phyloP scores from a whole-genome alignment of 176 grass and related monocot genomes.

The Carex scoparia region DNA sequence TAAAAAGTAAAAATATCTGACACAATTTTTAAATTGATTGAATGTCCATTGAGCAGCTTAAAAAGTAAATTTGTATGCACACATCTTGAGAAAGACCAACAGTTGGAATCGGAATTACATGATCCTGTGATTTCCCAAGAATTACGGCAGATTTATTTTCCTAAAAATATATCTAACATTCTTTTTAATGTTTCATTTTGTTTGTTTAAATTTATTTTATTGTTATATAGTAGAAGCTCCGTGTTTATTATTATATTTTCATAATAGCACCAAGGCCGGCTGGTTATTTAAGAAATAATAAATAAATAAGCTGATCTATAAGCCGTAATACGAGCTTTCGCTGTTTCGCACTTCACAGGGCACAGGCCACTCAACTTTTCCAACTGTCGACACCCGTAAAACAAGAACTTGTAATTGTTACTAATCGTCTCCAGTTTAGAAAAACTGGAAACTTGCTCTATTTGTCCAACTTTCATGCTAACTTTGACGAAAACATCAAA shows the following conservation, averaged over 20 bases:
- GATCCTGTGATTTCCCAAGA: too few relatives aligned
- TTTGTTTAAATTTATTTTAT: not conserved
- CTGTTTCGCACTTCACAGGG: not conserved
- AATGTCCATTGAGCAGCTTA: too few relatives aligned
- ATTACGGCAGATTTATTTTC: too few relatives aligned
- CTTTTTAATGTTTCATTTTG: not conserved
- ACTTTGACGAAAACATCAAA: not conserved
- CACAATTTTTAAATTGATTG: not conserved
- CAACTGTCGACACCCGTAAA: not conserved
- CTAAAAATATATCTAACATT: not conserved
- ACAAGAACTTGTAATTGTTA: not conserved
- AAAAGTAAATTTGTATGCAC: too few relatives aligned
- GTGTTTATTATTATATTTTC: not conserved
- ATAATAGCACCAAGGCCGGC: not conserved
- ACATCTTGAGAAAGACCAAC: too few relatives aligned
- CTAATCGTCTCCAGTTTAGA: not conserved
- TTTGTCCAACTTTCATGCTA: not conserved
- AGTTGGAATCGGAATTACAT: too few relatives aligned
- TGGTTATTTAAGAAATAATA: not conserved
- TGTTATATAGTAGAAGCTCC: not conserved
- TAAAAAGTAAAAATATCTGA: not conserved
- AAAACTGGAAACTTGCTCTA: not conserved
- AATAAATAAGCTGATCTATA: not conserved
- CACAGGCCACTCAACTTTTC: not conserved
- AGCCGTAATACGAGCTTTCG: not conserved